phyloP scores from a whole-genome alignment of 1,284 basidiomycete species.

The Cystobasidium slooffiae region DNA sequence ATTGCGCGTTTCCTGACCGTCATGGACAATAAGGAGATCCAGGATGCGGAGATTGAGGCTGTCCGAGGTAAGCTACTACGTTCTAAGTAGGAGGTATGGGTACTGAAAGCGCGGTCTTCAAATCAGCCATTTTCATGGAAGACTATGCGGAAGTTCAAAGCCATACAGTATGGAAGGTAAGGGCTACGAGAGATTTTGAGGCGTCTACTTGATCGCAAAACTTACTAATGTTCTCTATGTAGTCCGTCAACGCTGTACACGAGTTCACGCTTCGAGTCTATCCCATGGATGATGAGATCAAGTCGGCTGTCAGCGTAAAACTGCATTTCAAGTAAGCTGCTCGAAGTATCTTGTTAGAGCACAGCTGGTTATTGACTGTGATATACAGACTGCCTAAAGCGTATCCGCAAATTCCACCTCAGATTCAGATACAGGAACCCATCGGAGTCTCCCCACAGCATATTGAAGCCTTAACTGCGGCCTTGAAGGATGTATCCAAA shows the following conservation, averaged over 20 bases:
- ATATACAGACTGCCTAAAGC: constrained; percentile 47
- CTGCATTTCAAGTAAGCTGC: constrained; percentile 51
- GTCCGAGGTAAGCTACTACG: constrained; percentile 45
- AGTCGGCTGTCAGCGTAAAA: constrained; percentile 48
- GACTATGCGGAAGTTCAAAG: constrained; percentile 50
- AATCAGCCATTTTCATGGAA: constrained; percentile 51
- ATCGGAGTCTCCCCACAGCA: constrained; percentile 46
- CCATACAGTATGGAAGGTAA: constrained; percentile 51
- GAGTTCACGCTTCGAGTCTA: constrained; percentile 49
- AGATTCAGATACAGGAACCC: constrained; percentile 46
- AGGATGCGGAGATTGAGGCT: constrained; percentile 51
- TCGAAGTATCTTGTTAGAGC: too few relatives aligned
- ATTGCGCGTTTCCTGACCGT: neutral
- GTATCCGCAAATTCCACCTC: constrained; percentile 50
- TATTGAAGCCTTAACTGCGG: constrained; percentile 33
- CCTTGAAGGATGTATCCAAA: constrained; percentile 41
- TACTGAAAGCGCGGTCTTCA: neutral
- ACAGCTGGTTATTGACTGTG: neutral
- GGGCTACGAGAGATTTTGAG: neutral
- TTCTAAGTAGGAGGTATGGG: neutral
- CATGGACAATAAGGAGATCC: constrained; percentile 48
- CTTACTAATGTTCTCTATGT: too few relatives aligned
- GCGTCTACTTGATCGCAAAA: too few relatives aligned
- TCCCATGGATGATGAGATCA: constrained; percentile 49
- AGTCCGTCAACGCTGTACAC: constrained; percentile 52